Base-by-base conservation (phyloP, 2,329 filamentous ascomycete genomes). In the Cytospora paraplurivora region DNA sequence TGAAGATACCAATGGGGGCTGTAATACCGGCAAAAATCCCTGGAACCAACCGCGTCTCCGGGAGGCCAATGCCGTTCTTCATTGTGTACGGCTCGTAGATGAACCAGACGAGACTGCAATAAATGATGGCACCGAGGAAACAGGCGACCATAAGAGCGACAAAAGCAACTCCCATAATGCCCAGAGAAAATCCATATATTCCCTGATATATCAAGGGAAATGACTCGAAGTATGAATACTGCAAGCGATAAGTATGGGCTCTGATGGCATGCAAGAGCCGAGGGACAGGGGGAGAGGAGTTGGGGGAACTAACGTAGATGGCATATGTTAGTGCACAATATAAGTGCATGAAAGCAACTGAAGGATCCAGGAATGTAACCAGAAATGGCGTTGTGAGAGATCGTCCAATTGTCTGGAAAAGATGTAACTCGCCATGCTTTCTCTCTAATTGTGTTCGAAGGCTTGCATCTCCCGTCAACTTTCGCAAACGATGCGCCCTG, bases 171-270 rank as follows among this genome's bases (percentile, higher is more conserved):
- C 86, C 85, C 66, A 84, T 75, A 67, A 85, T 72, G 37, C 85
- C 85, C 2, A 83, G 73, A 64, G 78, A 82, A 81, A 90, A 88
- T 70, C 76, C 73, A 74, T 90, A 89, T 69, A 81, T 76, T 47
- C 78, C 78, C 2, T 80, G 79, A 71, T 87, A 90, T 62, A 89
- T 85, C 15, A 88, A 76, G 4, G 86, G 86, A 72, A 89, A 89
- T n/a, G 83, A 83, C 69, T 89, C 86, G 71, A 89, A 89, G n/a
- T n/a, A n/a, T n/a, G n/a, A n/a, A n/a, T n/a, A n/a, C n/a, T n/a
- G n/a, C n/a, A n/a, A n/a, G n/a, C n/a, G n/a, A n/a, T n/a, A n/a
- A n/a, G n/a, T n/a, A n/a, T n/a, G n/a, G n/a, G n/a, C n/a, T n/a
- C n/a, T n/a, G n/a, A n/a, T n/a, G n/a, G n/a, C n/a, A n/a, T n/a